These are phyloP conservation scores for Colletotrichum lindemuthianum DNA, from an alignment of 2,329 filamentous ascomycete species.

Conservation along the genomic window DNA sequence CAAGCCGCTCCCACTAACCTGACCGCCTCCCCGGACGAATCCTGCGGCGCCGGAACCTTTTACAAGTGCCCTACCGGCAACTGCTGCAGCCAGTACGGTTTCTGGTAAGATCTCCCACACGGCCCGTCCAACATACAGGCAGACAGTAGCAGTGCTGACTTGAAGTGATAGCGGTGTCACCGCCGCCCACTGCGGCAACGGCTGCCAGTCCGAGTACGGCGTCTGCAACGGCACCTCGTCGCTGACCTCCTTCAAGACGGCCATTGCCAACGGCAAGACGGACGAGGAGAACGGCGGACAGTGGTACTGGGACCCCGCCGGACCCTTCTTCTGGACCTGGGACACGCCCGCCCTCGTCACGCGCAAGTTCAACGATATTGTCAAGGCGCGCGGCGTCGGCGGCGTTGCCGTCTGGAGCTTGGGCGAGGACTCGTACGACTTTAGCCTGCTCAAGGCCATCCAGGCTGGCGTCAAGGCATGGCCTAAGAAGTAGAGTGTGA, in stretches of 20 bases:
- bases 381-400: slow-evolving; percentile 53
- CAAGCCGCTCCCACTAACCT: slow-evolving; percentile 22
- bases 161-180: slow-evolving; percentile 5
- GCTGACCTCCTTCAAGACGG: slow-evolving; percentile 51
- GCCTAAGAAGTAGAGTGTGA: not conserved
- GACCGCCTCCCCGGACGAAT: slow-evolving; percentile 18
- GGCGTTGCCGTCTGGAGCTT: slow-evolving; percentile 66
- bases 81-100: slow-evolving; percentile 33
- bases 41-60: slow-evolving; percentile 29
- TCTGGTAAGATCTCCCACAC: slow-evolving; percentile 8
- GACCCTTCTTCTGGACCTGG: slow-evolving; percentile 64
- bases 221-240: slow-evolving; percentile 32
- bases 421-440: slow-evolving; percentile 57
- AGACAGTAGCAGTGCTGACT: not conserved
- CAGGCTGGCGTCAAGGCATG: slow-evolving; percentile 41
- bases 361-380: slow-evolving; percentile 57
- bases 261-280: slow-evolving; percentile 51
- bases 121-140: no score
- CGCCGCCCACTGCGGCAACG: slow-evolving; percentile 26
- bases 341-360: slow-evolving; percentile 60
- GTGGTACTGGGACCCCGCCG: slow-evolving; percentile 62
- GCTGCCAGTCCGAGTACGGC: slow-evolving; percentile 30
- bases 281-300: slow-evolving; percentile 62
- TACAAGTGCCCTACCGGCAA: slow-evolving; percentile 24
- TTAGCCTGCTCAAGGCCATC: slow-evolving; percentile 55